These are phyloP conservation scores for Hysterangium stoloniferum DNA, from an alignment of 768 basidiomycete species.

Conservation along the genomic window DNA sequence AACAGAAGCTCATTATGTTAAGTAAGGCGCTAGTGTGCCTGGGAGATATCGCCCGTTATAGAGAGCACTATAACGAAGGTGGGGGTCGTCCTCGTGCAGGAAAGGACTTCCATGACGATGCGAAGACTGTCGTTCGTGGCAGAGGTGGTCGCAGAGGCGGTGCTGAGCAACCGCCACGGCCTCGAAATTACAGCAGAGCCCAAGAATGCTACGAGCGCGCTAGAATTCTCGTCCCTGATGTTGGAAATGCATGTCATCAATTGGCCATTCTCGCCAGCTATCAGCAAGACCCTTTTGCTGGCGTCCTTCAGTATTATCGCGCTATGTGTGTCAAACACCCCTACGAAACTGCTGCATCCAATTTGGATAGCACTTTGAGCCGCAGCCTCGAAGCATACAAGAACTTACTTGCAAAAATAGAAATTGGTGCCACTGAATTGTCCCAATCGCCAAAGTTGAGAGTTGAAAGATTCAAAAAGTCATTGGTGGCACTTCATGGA, in stretches of 20 bases:
- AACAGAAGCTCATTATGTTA: slow-evolving; percentile 61
- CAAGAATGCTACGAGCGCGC: slow-evolving; percentile 83
- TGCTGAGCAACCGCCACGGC: slow-evolving; percentile 40
- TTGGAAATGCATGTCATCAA: slow-evolving; percentile 94
- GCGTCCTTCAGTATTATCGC: slow-evolving; percentile 83
- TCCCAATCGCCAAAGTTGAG: slow-evolving; percentile 41
- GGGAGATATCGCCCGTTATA: slow-evolving; percentile 91
- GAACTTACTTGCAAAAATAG: slow-evolving; percentile 27
- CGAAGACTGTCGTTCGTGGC: slow-evolving; percentile 36
- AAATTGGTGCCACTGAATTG: slow-evolving; percentile 25
- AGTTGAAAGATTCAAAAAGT: slow-evolving; percentile 63
- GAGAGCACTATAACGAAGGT: slow-evolving; percentile 79
- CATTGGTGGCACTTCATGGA: slow-evolving; percentile 69
- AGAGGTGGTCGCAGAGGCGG: slow-evolving; percentile 39
- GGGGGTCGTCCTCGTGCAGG: slow-evolving; percentile 58
- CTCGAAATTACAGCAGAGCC: slow-evolving; percentile 66
- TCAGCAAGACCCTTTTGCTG: slow-evolving; percentile 70
- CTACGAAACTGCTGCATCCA: slow-evolving; percentile 83
- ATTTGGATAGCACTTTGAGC: slow-evolving; percentile 64
- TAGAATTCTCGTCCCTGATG: slow-evolving; percentile 68
- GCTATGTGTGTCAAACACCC: slow-evolving; percentile 81
- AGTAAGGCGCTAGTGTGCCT: slow-evolving; percentile 87
- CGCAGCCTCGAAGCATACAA: slow-evolving; percentile 15
- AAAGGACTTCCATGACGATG: slow-evolving; percentile 44
- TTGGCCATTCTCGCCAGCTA: slow-evolving; percentile 89